These are phyloP conservation scores for Colletotrichum musae DNA, from an alignment of 2,329 filamentous ascomycete species.

Conservation along the genomic window DNA sequence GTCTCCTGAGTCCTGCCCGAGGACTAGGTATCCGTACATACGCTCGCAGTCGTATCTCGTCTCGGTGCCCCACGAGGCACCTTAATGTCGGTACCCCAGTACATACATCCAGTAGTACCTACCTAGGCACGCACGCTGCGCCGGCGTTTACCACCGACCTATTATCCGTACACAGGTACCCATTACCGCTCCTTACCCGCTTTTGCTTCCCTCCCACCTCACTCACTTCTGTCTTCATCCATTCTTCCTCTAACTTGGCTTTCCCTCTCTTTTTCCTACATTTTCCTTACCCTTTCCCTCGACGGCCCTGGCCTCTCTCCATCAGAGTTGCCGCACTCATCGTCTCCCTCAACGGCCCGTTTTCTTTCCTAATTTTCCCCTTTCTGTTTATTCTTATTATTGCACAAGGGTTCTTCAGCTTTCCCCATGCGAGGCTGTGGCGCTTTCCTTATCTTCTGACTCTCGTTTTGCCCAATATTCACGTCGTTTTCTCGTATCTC, in stretches of 20 bases:
- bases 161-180: constrained; percentile 7
- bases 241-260: no score
- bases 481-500: constrained; percentile 19
- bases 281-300: constrained; percentile 28
- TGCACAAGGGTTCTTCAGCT: no score
- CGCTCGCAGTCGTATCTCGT: constrained; percentile 1
- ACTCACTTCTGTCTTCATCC: constrained; percentile 17
- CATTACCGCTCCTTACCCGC: constrained; percentile 15
- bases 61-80: constrained; percentile 24
- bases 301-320: constrained; percentile 8
- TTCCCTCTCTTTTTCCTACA: constrained; percentile 32
- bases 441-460: constrained; percentile 16
- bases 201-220: constrained; percentile 40
- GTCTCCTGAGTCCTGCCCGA: background rate
- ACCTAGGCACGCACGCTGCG: constrained; percentile 6
- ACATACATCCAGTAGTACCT: background rate
- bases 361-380: constrained; percentile 31
- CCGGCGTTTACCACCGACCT: background rate
- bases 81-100: constrained; percentile 10
- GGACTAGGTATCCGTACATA: no score
- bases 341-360: constrained; percentile 29
- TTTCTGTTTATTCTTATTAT: constrained; percentile 18
- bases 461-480: constrained; percentile 7
- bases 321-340: constrained; percentile 28
- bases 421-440: background rate